phyloP scores from a whole-genome alignment of 2,329 filamentous ascomycete species.

The Pseudogymnoascus sp. region DNA sequence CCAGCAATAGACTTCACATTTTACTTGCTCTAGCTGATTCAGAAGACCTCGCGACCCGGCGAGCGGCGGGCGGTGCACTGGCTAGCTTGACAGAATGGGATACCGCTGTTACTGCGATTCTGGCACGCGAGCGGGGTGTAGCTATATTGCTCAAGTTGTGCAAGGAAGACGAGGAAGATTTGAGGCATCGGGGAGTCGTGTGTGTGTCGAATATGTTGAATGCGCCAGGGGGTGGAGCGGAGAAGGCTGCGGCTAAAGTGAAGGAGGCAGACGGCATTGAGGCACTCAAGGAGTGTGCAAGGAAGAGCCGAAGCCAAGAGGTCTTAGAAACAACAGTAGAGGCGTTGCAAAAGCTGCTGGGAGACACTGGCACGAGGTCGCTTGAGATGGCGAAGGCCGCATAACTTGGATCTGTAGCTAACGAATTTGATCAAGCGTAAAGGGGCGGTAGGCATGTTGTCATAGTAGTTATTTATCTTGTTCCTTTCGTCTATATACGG shows the following conservation, averaged over 20 bases:
- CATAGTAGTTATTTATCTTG: not conserved
- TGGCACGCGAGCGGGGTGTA: constrained; percentile 60
- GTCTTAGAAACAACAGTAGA: constrained; percentile 65
- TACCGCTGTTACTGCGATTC: constrained; percentile 59
- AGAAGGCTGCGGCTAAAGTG: constrained; percentile 50
- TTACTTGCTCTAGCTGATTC: constrained; percentile 81
- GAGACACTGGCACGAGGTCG: constrained; percentile 2
- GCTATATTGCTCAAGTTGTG: constrained; percentile 75
- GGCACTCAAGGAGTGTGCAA: constrained; percentile 59
- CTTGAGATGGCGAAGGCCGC: not conserved
- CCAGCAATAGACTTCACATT: constrained; percentile 69
- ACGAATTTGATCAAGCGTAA: not conserved
- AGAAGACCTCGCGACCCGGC: constrained; percentile 69
- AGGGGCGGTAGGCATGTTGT: not conserved
- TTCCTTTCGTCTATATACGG: not conserved
- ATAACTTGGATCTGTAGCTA: not conserved
- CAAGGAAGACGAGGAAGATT: constrained; percentile 58
- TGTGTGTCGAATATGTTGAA: constrained; percentile 64
- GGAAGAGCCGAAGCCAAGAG: constrained; percentile 57
- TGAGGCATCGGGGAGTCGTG: constrained; percentile 67
- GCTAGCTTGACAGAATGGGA: constrained; percentile 78
- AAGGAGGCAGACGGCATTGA: constrained; percentile 57
- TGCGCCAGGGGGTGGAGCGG: constrained; percentile 57
- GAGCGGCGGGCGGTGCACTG: constrained; percentile 79
- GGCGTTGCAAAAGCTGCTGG: constrained; percentile 50